These are phyloP conservation scores for Boletellus dicymbophilus DNA, from an alignment of 1,284 basidiomycete genomes.

Conservation along the genomic window DNA sequence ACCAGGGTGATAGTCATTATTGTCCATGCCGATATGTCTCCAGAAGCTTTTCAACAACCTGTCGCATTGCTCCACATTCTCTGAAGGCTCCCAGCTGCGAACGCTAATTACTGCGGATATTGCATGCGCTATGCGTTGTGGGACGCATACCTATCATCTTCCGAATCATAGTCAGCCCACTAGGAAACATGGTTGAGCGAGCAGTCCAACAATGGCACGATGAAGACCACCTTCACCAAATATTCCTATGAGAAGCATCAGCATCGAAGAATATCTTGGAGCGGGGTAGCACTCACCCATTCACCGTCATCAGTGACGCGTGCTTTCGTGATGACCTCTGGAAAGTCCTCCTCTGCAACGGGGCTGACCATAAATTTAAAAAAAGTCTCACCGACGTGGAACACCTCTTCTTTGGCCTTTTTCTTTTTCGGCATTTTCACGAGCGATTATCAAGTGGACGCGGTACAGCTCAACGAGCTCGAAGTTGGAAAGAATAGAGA, in stretches of 20 bases:
- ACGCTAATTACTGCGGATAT: background rate
- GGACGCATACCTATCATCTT: slow-evolving; percentile 44
- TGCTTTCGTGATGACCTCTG: slow-evolving; percentile 57
- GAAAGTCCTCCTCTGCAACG: background rate
- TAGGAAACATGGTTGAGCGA: slow-evolving; percentile 30
- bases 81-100: slow-evolving; percentile 65
- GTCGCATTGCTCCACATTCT: slow-evolving; percentile 54
- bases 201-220: background rate
- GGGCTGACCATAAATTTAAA: background rate
- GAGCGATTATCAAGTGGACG: background rate
- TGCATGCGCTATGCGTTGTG: background rate
- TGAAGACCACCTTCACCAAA: slow-evolving; percentile 50
- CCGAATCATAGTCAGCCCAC: slow-evolving; percentile 54
- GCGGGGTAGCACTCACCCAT: slow-evolving; percentile 43
- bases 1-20: slow-evolving; percentile 51
- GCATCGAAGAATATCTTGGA: background rate
- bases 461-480: background rate
- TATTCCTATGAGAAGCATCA: slow-evolving; percentile 47
- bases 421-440: slow-evolving; percentile 29
- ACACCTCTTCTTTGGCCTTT: slow-evolving; percentile 36
- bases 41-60: slow-evolving; percentile 63
- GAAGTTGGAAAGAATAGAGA: background rate
- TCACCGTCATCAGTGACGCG: slow-evolving; percentile 43
- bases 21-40: slow-evolving; percentile 57
- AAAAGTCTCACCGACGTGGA: slow-evolving; percentile 47